Base-by-base conservation (phyloP, 164 flowering plant species). In the Amborella trichopoda region DNA sequence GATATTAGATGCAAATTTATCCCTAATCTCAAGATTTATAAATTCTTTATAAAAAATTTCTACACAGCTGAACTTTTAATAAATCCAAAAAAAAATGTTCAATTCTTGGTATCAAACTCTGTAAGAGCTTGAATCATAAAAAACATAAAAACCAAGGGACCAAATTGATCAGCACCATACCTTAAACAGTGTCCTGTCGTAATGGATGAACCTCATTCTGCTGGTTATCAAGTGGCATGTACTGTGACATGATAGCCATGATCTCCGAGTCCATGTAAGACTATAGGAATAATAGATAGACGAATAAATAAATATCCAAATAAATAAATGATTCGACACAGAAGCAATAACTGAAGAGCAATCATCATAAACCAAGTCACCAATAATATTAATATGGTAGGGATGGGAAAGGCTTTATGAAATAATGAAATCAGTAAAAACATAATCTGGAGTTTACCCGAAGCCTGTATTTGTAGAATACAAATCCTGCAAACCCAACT, bases 191-290 rank as follows among this genome's bases (percentile, higher is more conserved):
- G 45, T 66, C 63, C n/a, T 60, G 76, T 21, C 68, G 69, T 4
- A 80, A 62, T 5, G 88, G 80, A 49, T 82, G 70, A 2, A 54
- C 63, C 30, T 71, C 85, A 5, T 45, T 61, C 1, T 76, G 66
- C 5, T 76, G 72, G 61, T 59, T 76, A 62, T 88, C 97, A 4
- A 88, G 75, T 0, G 94, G 94, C 97, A 88, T 88, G 71, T 88
- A 81, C 51, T 88, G 97, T 8, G 97, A 76, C 97, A 88, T 88
- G 49, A 88, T 88, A 6, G 97, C 80, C 94, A 84, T 81, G 49
- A 88, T 78, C 72, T 88, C 97, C 1, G 94, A 72, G 65, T 88
- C 94, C 97, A 88, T 88, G 69, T 84, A 84, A 38, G 97, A 76
- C 94, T 88, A 76, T 64, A 70, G 49, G 20, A n/a, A 23, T 16